Evolutionary conservation across 1,139 yeast genomes (phyloP), one percentile per base, ranked within the genome.

Genomic region (Chernovozyma sophiae-reginae): DNA sequence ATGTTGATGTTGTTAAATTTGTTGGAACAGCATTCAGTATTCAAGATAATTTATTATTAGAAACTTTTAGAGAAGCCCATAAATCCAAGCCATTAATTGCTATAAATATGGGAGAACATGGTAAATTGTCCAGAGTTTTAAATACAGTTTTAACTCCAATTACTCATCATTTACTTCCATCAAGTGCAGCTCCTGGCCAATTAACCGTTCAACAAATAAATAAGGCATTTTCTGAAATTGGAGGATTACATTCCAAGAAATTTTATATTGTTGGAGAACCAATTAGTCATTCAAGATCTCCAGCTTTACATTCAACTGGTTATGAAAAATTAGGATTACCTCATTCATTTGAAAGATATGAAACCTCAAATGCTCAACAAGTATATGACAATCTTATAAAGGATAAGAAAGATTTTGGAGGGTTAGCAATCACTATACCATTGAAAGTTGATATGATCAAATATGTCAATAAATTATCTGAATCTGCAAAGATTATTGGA

Each of bases 371-470:
- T 50, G 87, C 86, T 11, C 56, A 58, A 2, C 72, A 70, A 36
- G 75, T 66, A 3, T 68, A 71, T 41, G 63, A 71, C 19, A 60
- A 68, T 31, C 53, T 77, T 37, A 70, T 86, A 44, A 71, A 74
- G 25, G 56, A 63, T 27, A 55, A 62, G 17, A 49, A 64, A 2
- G 57, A 65, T 27, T 83, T 89, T 53, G 97, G 97, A 32, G 97
- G 97, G 14, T 78, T 85, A 46, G 90, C 95, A 2, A 86, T 90
- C 8, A 90, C 97, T 2, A 89, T 90, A 58, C 97, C 97, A 10
- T 68, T 89, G 52, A 90, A 90, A 56, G 58, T 86, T 39, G 94
- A 83, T 43, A 81, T 89, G 48, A 79, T 84, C 65, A 71, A 79
- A 48, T 74, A 76, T 46, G 72, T 82, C 45, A 70, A 72, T 41